A percentile compares a stretch with the other conserved stretches of the same genome.
Evolutionary conservation across 2,329 filamentous ascomycete species (phyloP).

Genomic region (Xylariaceae sp.): DNA sequence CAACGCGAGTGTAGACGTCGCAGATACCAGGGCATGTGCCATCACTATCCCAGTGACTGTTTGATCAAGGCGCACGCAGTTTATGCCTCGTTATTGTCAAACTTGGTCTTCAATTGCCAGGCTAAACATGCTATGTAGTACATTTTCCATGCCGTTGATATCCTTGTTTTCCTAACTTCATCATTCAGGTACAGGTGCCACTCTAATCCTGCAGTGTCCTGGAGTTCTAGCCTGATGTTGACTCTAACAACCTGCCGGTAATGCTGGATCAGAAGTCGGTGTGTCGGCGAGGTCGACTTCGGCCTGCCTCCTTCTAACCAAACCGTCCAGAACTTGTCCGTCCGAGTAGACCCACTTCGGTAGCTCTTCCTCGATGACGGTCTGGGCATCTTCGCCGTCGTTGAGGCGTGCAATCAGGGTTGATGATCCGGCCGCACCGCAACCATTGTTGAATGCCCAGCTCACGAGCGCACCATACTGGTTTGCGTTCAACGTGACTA

Average conservation of each 20-base stretch:
- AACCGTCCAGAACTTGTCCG: conserved; percentile 5
- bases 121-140: no score
- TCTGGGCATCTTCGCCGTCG: conserved; percentile 6
- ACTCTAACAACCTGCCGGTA: conserved; percentile 3
- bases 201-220: no score
- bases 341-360: conserved; percentile 7
- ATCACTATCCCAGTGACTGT: no score
- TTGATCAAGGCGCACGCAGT: no score
- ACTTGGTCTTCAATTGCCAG: no score
- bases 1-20: no score
- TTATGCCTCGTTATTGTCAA: no score
- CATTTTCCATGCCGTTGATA: no score
- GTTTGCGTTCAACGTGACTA: conserved; percentile 7
- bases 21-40: no score
- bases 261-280: conserved; percentile 2
- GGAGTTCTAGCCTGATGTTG: no score
- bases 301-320: conserved; percentile 4
- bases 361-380: conserved; percentile 5
- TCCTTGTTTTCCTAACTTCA: no score
- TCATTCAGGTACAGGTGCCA: no score
- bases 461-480: conserved; percentile 9
- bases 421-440: conserved; percentile 4
- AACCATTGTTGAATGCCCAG: conserved; percentile 11
- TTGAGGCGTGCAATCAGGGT: conserved; percentile 9
- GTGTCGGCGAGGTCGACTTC: conserved; percentile 8